Percentiles rank a stretch among this genome's conserved stretches.
phyloP scores from a whole-genome alignment of 2,329 filamentous ascomycete species.

The Lasiodiplodia hormozganensis region DNA sequence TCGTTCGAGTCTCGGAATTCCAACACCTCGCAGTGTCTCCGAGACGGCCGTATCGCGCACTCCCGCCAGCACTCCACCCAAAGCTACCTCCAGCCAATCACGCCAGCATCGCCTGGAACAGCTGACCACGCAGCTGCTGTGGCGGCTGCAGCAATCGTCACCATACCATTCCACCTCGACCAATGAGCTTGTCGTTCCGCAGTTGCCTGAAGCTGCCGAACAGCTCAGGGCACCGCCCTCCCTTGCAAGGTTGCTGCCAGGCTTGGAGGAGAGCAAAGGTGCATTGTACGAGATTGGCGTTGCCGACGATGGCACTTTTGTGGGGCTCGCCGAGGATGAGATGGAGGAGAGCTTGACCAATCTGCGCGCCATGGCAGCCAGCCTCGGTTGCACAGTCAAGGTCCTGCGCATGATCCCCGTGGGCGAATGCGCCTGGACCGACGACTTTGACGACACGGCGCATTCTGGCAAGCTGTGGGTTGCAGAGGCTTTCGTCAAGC shows the following conservation, averaged over 20 bases:
- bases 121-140: constrained; percentile 91
- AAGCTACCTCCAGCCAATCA: constrained; percentile 66
- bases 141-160: constrained; percentile 93
- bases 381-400: constrained; percentile 84
- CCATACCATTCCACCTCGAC: constrained; percentile 85
- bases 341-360: constrained; percentile 89
- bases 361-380: constrained; percentile 88
- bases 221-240: constrained; percentile 64
- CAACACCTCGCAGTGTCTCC: constrained; percentile 44
- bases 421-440: constrained; percentile 80
- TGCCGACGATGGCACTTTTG: constrained; percentile 88
- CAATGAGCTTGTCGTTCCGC: constrained; percentile 75
- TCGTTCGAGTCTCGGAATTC: constrained; percentile 49
- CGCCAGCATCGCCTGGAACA: constrained; percentile 87
- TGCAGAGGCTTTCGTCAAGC: constrained; percentile 86
- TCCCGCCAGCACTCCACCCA: constrained; percentile 49
- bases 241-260: constrained; percentile 66
- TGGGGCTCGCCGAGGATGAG: constrained; percentile 88
- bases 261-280: constrained; percentile 89
- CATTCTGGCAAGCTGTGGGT: constrained; percentile 71
- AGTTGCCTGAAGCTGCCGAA: constrained; percentile 71
- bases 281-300: constrained; percentile 97
- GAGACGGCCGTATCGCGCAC: constrained; percentile 41
- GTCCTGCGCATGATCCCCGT: constrained; percentile 83
- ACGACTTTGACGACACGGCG: constrained; percentile 39